Percentiles rank a stretch among this genome's conserved stretches.
Evolutionary conservation across 2,329 filamentous ascomycete species (phyloP).

Genomic region (Colletotrichum nymphaeae): DNA sequence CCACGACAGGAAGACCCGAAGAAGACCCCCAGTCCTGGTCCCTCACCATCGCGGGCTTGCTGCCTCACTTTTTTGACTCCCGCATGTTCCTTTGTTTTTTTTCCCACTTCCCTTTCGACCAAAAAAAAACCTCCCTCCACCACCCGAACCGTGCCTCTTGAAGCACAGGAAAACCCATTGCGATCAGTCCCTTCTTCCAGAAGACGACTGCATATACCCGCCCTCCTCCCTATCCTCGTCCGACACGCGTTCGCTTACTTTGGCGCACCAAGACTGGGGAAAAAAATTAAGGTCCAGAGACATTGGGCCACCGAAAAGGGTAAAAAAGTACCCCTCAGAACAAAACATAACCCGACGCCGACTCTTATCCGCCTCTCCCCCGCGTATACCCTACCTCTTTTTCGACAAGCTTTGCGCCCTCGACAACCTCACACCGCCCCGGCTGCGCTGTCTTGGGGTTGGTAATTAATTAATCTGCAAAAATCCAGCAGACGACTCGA

Average conservation of each 20-base stretch:
- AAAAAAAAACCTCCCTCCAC: not conserved
- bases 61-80: slow-evolving; percentile 31
- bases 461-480: slow-evolving; percentile 16
- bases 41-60: slow-evolving; percentile 32
- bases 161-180: slow-evolving; percentile 17
- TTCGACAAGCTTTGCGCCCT: slow-evolving; percentile 9
- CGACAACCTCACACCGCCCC: slow-evolving; percentile 28
- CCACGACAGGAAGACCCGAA: slow-evolving; percentile 16
- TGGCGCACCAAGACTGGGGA: slow-evolving; percentile 6
- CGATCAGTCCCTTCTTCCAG: slow-evolving; percentile 8
- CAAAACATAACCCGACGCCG: slow-evolving; percentile 28
- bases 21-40: slow-evolving; percentile 5
- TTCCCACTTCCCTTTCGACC: not conserved
- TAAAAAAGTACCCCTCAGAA: slow-evolving; percentile 32
- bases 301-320: slow-evolving; percentile 21
- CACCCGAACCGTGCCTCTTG: not conserved
- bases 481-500: not conserved
- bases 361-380: slow-evolving; percentile 26
- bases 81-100: slow-evolving; percentile 28
- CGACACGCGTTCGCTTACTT: slow-evolving; percentile 26
- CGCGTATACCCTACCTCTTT: slow-evolving; percentile 20
- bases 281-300: slow-evolving; percentile 6
- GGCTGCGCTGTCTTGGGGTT: slow-evolving; percentile 29
- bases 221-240: slow-evolving; percentile 14
- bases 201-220: slow-evolving; percentile 21